Conservation (phyloP, 768 basidiomycete species). For the Hortiboletus flavorubellus region DNA sequence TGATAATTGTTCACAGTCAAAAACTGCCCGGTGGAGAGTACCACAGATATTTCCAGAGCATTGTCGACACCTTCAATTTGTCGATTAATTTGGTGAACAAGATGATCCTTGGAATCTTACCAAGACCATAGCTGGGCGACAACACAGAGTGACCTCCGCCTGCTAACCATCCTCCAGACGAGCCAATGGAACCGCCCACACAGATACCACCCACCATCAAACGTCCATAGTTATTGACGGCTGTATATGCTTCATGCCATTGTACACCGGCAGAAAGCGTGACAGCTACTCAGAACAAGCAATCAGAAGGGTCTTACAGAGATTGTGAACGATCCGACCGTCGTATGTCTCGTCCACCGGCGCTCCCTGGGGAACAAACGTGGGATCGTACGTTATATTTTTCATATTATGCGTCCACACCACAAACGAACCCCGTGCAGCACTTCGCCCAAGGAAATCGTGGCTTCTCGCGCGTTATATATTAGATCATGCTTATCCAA, state of each 20-base stretch:
- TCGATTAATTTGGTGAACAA: neutral
- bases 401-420: constrained; percentile 45
- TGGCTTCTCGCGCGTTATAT: constrained; percentile 21
- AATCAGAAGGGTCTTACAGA: neutral
- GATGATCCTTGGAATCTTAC: constrained; percentile 17
- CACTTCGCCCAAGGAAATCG: constrained; percentile 40
- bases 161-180: constrained; percentile 48
- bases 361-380: constrained; percentile 34
- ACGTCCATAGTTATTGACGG: constrained; percentile 36
- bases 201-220: constrained; percentile 44
- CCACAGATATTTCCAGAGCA: constrained; percentile 42
- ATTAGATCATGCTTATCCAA: neutral
- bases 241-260: constrained; percentile 44
- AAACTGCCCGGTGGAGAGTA: constrained; percentile 41
- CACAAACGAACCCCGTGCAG: constrained; percentile 37
- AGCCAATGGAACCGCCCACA: constrained; percentile 41
- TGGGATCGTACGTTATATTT: constrained; percentile 33
- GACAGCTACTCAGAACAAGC: constrained; percentile 25
- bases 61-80: constrained; percentile 43
- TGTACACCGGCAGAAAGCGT: constrained; percentile 44
- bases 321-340: constrained; percentile 10
- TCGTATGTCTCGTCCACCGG: constrained; percentile 16
- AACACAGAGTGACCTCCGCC: constrained; percentile 51
- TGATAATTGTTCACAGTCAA: constrained; percentile 38
- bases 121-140: constrained; percentile 42